Evolutionary conservation across 176 grass and related monocot species (phyloP).

Genomic region (Musa beccarii): DNA sequence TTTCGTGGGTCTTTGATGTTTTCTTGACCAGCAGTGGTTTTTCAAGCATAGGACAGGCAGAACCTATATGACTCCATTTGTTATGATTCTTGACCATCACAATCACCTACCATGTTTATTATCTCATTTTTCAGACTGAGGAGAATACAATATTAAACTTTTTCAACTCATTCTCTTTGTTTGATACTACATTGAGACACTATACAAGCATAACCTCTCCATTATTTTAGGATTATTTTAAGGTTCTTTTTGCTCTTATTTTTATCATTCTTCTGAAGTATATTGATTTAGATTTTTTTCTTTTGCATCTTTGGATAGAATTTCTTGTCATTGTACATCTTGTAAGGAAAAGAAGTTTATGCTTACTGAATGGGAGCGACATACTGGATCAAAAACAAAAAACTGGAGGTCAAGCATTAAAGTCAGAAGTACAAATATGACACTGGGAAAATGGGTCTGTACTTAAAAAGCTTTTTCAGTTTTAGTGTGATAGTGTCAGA

Average conservation of each 20-base stretch:
- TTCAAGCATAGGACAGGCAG: too few relatives aligned
- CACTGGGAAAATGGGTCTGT: constrained; percentile 22
- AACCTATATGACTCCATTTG: too few relatives aligned
- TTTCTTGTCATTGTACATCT: constrained; percentile 6
- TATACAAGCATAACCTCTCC: too few relatives aligned
- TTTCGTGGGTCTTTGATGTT: too few relatives aligned
- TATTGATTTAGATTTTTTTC: background rate
- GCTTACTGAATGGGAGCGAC: constrained; percentile 22
- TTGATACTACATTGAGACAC: too few relatives aligned
- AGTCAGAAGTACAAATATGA: constrained; percentile 14
- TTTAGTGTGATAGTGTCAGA: background rate
- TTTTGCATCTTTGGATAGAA: background rate
- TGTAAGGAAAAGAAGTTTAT: constrained; percentile 22
- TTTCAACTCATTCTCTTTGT: too few relatives aligned
- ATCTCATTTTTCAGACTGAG: too few relatives aligned
- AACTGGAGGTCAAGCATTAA: constrained; percentile 22
- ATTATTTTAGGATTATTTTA: background rate
- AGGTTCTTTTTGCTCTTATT: background rate
- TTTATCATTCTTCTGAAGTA: background rate
- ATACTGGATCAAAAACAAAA: constrained; percentile 23
- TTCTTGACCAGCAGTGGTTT: too few relatives aligned
- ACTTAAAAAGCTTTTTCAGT: background rate
- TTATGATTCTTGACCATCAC: too few relatives aligned
- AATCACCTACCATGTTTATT: too few relatives aligned
- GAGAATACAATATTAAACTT: too few relatives aligned